Evolutionary conservation across 2,329 filamentous ascomycete species (phyloP), one percentile per base, ranked within the genome.

Genomic region (Hypoxylon sp.): DNA sequence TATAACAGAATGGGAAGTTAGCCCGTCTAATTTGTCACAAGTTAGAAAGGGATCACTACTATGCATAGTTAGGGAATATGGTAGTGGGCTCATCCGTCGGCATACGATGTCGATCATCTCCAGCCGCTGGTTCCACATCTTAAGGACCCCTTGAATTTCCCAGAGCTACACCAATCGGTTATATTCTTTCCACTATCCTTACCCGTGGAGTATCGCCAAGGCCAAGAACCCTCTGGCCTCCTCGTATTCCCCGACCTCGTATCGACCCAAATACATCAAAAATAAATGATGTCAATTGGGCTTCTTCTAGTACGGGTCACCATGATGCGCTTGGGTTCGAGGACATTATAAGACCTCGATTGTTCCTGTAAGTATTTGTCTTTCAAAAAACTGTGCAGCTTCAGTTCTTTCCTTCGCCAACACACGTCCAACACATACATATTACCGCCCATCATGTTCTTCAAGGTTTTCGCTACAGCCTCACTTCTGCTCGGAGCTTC

Each of bases 391-490:
- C 8, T 24, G 17, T 22, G 13, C 11, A 42, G 2, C 22, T 55
- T 44, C n/a, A 46, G 22, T 19, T 29, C 46, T 4, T 14, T 29
- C 24, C 53, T 13, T 26, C 19, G 31, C 31, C 39, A 56, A 4
- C 24, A 3, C 33, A 5, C 5, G 31, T 5, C 8, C 24, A 29
- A 10, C 19, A 22, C 19, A 42, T 3, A 9, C 29, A 31, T 29
- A n/a, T 6, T 5, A n/a, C 14, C 24, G 42, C 13, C 62, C 70
- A 75, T 53, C 48, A 76, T 78, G 78, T 69, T 76, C 54, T 70
- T 73, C 73, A 92, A 89, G 37, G 78, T 92, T 73, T 81, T 92
- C 69, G 87, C 91, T 80, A 19, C 47, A 37, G 78, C 90, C 76
- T 64, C 75, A 67, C 72, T 82, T 52, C 72, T 79, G 58, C 78